Conservation (phyloP, 441 rosid species). For the Erodium chrysanthum region DNA sequence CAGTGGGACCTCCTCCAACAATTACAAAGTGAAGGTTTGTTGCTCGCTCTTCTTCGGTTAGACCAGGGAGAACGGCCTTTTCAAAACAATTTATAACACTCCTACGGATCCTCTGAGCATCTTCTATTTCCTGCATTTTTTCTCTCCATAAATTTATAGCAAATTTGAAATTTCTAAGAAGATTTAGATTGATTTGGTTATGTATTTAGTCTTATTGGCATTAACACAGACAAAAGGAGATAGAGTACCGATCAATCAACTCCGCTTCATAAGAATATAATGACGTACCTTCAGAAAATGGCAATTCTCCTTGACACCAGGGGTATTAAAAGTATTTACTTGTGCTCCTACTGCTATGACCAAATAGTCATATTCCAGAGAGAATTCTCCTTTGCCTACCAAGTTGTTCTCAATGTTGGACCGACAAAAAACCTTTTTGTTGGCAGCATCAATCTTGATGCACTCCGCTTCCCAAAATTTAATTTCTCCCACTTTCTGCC, state of each 20-base stretch:
- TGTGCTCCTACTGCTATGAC: constrained; percentile 92
- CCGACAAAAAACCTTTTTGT: constrained; percentile 70
- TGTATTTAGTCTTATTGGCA: neutral
- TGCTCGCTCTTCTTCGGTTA: constrained; percentile 78
- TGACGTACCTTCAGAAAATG: constrained; percentile 74
- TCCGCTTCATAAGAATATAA: neutral
- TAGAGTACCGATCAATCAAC: neutral
- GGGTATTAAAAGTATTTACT: constrained; percentile 86
- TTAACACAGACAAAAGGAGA: neutral
- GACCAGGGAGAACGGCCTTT: constrained; percentile 71
- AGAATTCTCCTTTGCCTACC: constrained; percentile 59
- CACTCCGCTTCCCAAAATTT: constrained; percentile 82
- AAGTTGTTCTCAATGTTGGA: constrained; percentile 31
- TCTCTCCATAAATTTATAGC: neutral
- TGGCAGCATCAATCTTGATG: constrained; percentile 64
- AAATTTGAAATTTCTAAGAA: neutral
- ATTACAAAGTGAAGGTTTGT: constrained; percentile 87
- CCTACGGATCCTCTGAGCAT: constrained; percentile 83
- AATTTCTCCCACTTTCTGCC: constrained; percentile 55
- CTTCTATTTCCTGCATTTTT: constrained; percentile 76
- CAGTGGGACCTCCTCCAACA: constrained; percentile 98
- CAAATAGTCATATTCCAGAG: constrained; percentile 76
- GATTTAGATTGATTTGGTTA: neutral
- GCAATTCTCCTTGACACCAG: constrained; percentile 85
- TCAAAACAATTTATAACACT: constrained; percentile 74